A percentile compares a stretch with the other conserved stretches of the same genome.
Conservation (phyloP, 345 rosid genomes). For the Lepidium africanum region DNA sequence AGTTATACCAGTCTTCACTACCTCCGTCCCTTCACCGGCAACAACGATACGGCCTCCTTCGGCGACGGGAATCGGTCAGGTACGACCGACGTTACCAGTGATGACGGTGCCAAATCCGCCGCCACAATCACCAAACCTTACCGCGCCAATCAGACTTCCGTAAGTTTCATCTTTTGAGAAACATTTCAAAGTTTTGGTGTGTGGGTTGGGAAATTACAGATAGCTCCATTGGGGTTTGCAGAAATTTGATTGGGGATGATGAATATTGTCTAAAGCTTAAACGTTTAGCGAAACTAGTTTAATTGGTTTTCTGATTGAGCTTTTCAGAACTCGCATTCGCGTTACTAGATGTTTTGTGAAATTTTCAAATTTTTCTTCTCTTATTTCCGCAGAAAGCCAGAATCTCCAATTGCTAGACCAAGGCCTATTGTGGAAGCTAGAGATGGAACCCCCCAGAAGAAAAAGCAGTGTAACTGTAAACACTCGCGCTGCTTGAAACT, state of each 20-base stretch:
- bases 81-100: constrained; percentile 26
- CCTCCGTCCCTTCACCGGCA: constrained; percentile 14
- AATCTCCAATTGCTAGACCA: constrained; percentile 72
- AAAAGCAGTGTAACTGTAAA: constrained; percentile 94
- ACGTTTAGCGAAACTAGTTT: background rate
- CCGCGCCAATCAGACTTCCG: constrained; percentile 46
- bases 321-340: background rate
- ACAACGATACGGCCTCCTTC: constrained; percentile 18
- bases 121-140: constrained; percentile 26
- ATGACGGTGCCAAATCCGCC: constrained; percentile 23
- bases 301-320: background rate
- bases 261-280: background rate
- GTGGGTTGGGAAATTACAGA: background rate
- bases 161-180: constrained; percentile 30
- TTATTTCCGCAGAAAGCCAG: constrained; percentile 52
- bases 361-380: background rate
- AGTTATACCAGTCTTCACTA: background rate
- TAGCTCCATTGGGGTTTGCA: background rate
- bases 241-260: background rate
- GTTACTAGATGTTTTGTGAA: background rate
- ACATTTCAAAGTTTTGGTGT: constrained; percentile 4
- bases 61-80: constrained; percentile 13
- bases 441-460: constrained; percentile 93
- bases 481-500: constrained; percentile 97
- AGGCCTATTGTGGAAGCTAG: constrained; percentile 58